Base-by-base conservation (phyloP, 2,329 filamentous ascomycete species). In the Ceratocystiopsis minuta region DNA sequence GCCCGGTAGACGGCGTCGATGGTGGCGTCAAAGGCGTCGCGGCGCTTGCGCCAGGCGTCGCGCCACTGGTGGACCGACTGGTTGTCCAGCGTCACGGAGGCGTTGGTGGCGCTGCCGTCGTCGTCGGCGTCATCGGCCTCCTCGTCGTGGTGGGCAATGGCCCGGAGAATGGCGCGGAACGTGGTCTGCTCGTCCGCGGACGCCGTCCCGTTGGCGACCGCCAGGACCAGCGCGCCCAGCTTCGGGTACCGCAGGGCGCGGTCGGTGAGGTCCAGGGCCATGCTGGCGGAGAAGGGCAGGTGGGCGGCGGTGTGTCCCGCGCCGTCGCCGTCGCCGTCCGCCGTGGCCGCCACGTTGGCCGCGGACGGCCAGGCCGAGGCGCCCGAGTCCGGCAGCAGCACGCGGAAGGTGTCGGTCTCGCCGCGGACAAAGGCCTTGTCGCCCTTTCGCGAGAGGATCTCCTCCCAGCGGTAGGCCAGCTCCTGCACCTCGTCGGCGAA, bases 331-430 rank as follows among this genome's bases (percentile, higher is more conserved):
- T 34, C 16, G 13, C 20, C 5, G 36, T 16, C 35, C 36, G 37
- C 38, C 31, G 37, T 24, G 34, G 43, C 36, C 7, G 42, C 33
- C 14, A 43, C 42, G 15, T 46, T 48, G 33, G 41, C 38, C 12
- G 43, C 38, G 15, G 39, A 20, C 3, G 44, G 44, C 45, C 46
- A 48, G 12, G 39, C 43, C 7, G 35, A 20, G 1, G 18, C 28
- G 38, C 39, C 43, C 1, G 73, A 75, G 12, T 69, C 66, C 6
- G 74, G 68, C 37, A 75, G 80, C 51, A 87, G 73, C 32, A 95
- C 63, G 42, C 76, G 74, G 55, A 96, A 96, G 0, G 73, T 80
- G 52, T 96, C 88, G 46, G 80, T 78, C 48, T 87, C 83, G 43
- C 75, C 85, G 51, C 75, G 78, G 54, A 96, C 78, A 52, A 78